These are phyloP conservation scores for Pyrenophora seminiperda DNA, from an alignment of 2,329 filamentous ascomycete genomes.

Conservation along the genomic window DNA sequence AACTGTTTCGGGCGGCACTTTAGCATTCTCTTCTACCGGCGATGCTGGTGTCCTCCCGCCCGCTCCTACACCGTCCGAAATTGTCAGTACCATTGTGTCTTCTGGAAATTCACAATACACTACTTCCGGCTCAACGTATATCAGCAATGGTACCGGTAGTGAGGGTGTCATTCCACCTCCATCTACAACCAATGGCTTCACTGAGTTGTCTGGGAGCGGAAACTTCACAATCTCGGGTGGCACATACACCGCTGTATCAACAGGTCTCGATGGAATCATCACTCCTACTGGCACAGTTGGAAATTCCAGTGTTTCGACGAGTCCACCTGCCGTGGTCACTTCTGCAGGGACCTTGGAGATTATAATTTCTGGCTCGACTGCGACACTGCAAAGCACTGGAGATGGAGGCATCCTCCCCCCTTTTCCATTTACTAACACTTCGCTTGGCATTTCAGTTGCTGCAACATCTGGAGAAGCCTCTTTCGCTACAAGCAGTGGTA, in stretches of 20 bases:
- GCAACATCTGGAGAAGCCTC: background rate
- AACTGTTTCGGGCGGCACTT: slow-evolving; percentile 17
- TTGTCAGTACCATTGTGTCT: background rate
- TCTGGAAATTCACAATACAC: slow-evolving; percentile 1
- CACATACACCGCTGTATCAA: slow-evolving; percentile 7
- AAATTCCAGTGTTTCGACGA: background rate
- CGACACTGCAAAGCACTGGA: slow-evolving; percentile 15
- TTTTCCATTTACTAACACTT: slow-evolving; percentile 2
- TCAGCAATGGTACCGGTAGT: slow-evolving; percentile 16
- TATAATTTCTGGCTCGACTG: background rate
- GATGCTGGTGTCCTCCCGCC: slow-evolving; percentile 18
- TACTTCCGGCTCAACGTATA: slow-evolving; percentile 9
- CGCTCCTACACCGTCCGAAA: slow-evolving; percentile 11
- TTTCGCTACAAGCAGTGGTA: slow-evolving; percentile 8
- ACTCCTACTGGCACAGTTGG: slow-evolving; percentile 9
- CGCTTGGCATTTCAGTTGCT: background rate
- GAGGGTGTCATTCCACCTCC: slow-evolving; percentile 8
- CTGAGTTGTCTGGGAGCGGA: background rate
- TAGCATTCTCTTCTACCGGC: slow-evolving; percentile 22
- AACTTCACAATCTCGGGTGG: slow-evolving; percentile 11
- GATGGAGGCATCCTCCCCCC: slow-evolving; percentile 16
- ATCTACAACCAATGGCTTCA: background rate
- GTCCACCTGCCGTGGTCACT: background rate
- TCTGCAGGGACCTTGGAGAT: too few species aligned
- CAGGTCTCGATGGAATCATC: slow-evolving; percentile 12